Evolutionary conservation across 805 yeast genomes (phyloP).

Genomic region (Saccharomycopsis sp.): DNA sequence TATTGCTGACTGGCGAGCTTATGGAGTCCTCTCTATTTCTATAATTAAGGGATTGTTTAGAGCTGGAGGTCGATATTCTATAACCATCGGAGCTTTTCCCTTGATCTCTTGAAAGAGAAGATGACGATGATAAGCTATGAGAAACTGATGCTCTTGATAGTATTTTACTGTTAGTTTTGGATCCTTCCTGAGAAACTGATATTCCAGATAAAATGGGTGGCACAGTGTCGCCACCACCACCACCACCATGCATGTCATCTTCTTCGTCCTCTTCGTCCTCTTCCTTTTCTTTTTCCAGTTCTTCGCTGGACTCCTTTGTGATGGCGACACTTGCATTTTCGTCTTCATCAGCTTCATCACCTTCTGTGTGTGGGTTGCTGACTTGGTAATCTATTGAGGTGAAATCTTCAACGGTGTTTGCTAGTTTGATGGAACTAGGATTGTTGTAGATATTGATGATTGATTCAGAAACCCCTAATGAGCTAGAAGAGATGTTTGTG

Average conservation of each 20-base stretch:
- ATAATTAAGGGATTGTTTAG: slow-evolving; percentile 4
- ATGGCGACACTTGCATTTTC: too few species aligned
- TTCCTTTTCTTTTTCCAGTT: too few species aligned
- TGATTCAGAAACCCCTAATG: slow-evolving; percentile 12
- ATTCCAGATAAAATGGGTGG: slow-evolving; percentile 11
- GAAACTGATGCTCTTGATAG: slow-evolving; percentile 2
- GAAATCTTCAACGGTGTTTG: not conserved
- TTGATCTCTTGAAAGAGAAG: not conserved
- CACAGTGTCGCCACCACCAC: slow-evolving; percentile 10
- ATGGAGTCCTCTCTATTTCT: slow-evolving; percentile 7
- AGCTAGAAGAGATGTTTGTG: not conserved
- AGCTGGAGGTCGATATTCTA: slow-evolving; percentile 4
- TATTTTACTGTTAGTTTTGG: too few species aligned
- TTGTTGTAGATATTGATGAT: slow-evolving; percentile 19
- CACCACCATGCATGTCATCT: too few species aligned
- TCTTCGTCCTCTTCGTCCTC: too few species aligned
- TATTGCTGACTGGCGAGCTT: slow-evolving; percentile 6
- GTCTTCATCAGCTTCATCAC: too few species aligned
- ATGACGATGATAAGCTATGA: slow-evolving; percentile 10
- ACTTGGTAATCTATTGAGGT: too few species aligned
- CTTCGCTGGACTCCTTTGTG: too few species aligned
- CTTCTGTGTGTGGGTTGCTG: too few species aligned
- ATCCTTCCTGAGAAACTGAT: not conserved
- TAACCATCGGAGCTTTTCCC: too few species aligned
- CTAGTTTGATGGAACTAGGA: slow-evolving; percentile 10